Percentiles rank a stretch among this genome's conserved stretches.
Conservation (phyloP, 805 yeast species). For the Clavispora asparagi region DNA sequence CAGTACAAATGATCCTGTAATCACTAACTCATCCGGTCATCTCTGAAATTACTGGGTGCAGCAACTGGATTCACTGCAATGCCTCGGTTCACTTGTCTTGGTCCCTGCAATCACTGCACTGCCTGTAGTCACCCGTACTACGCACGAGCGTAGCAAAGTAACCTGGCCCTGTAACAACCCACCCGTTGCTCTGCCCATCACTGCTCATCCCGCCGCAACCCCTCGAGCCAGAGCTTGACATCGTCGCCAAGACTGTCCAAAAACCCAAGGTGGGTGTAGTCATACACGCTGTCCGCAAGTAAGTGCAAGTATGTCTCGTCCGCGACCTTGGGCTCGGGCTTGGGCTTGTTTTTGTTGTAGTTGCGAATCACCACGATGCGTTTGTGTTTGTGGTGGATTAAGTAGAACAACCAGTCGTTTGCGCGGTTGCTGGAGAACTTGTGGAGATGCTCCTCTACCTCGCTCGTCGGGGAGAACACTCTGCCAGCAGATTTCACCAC, state of each 20-base stretch:
- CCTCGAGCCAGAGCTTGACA: conserved; percentile 37
- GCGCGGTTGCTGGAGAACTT: conserved; percentile 33
- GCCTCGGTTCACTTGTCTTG: too few species aligned
- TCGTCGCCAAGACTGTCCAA: conserved; percentile 39
- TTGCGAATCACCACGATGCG: conserved; percentile 33
- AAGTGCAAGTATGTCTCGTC: conserved; percentile 9
- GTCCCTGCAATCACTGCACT: too few species aligned
- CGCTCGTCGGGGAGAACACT: conserved; percentile 17
- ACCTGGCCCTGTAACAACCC: too few species aligned
- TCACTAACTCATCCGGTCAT: too few species aligned
- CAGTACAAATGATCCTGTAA: too few species aligned
- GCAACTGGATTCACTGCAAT: too few species aligned
- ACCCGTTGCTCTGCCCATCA: too few species aligned
- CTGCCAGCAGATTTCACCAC: conserved; percentile 18
- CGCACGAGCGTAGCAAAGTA: too few species aligned
- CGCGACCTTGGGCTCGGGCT: conserved; percentile 3
- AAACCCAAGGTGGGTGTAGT: conserved; percentile 30
- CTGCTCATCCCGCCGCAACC: conserved; percentile 9
- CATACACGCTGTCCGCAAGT: conserved; percentile 22
- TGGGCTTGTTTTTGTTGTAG: conserved; percentile 18
- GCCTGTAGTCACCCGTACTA: too few species aligned
- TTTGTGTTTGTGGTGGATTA: conserved; percentile 23
- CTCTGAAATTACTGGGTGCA: too few species aligned
- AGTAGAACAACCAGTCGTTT: conserved; percentile 41
- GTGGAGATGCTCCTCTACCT: conserved; percentile 33